Evolutionary conservation across 140 eudicot species (phyloP), one percentile per base, ranked within the genome.

Genomic region (Ambrosia hybrid): DNA sequence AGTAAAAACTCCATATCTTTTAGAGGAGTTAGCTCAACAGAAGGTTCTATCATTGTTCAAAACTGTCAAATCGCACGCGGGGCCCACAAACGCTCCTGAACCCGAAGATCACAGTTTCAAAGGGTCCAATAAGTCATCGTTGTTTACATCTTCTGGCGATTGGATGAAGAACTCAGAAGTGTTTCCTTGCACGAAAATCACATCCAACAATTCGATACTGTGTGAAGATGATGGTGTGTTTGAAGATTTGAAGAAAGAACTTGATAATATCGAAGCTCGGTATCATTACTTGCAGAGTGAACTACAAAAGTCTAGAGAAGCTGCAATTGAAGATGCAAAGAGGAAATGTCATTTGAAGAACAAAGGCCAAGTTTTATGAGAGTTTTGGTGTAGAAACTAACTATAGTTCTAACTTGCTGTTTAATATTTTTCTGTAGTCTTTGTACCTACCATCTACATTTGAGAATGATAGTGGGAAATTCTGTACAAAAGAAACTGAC

Each of bases 241-340:
- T 34, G 59, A 84, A 70, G 91, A 86, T 62, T 53, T 91, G 80
- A 84, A 81, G 82, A 49, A 56, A 66, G 91, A 85, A 79, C 82
- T 91, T 65, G 83, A 81, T 34, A 83, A 80, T 9, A 91, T 91
- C 39, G 87, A 88, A 34, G 68, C 80, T 36, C 82, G 80, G 33
- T 91, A 83, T 63, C 68, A 63, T 2, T 83, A 80, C n/a, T 68
- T 73, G 67, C 75, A 82, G n/a, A 65, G 68, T 0, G 90, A 89
- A 62, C 81, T 92, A 10, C n/a, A 67, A 76, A 89, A 77, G 72
- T 76, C 13, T n/a, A n/a, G n/a, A n/a, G n/a, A n/a, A n/a, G n/a
- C n/a, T n/a, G n/a, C n/a, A n/a, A n/a, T n/a, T n/a, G 95, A 87
- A 55, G 71, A 71, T 46, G 95, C 88, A 73, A 92, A 85, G 69